Base-by-base conservation (phyloP, 2,329 filamentous ascomycete genomes). In the Stagonosporopsis chrysanthemi region DNA sequence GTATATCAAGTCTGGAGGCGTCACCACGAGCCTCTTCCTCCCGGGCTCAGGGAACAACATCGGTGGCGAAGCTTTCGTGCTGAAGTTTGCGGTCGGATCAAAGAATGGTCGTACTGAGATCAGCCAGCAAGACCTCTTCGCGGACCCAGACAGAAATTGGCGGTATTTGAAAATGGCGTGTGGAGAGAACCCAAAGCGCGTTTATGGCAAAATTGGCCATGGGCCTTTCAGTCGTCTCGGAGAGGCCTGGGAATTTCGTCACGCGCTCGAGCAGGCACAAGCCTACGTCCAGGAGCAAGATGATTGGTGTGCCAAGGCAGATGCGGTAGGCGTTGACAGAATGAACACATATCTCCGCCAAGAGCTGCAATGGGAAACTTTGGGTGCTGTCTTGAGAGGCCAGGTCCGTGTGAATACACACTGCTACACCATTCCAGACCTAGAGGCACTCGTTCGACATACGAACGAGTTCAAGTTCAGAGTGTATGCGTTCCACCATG, bases 131-230 rank as follows among this genome's bases (percentile, higher is more conserved):
- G 53, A 56, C 11, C 14, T 56, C 4, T 41, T 56, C n/a, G 53
- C 53, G 26, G 53, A 56, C 48, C 87, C 87, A 0, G 86, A 88
- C 39, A 80, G 81, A 22, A 84, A 79, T 58, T 88, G 87, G 84
- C 81, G 88, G 19, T 90, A 89, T 72, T 88, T 91, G 81, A 90
- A 91, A 77, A 90, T 90, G 88, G 88, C 88, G 0, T 90, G 88
- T 62, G 88, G 88, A 33, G 88, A 90, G 75, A 90, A 90, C 65
- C 79, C 88, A 1, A 89, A 89, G 76, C 77, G 81, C 0, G 77
- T 86, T 0, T 88, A 89, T 58, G 86, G 86, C 0, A 45, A 31
- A 29, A 24, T 51, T 24, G 53, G 53, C 12, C 40, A 44, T 3
- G 53, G 53, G 3, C 53, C 53, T 1, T 80, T 80, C 52, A 89